Conservation (phyloP, 2,329 filamentous ascomycete species). For the Ascochyta fabae region DNA sequence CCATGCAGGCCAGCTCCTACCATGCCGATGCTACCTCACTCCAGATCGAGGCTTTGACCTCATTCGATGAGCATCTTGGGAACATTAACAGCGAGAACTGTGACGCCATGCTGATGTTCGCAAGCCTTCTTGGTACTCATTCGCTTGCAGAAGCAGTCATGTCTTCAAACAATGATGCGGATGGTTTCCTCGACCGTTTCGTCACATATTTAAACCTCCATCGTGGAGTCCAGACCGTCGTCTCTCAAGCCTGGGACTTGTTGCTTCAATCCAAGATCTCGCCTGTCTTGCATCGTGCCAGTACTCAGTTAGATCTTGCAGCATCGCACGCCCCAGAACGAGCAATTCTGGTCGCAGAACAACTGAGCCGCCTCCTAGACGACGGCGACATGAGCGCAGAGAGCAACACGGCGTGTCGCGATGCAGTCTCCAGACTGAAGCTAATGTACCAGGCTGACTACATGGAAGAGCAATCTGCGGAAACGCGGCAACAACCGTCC, state of each 20-base stretch:
- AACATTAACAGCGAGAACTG: constrained; percentile 20
- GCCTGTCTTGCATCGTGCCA: constrained; percentile 12
- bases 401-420: constrained; percentile 15
- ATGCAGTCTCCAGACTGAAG: constrained; percentile 20
- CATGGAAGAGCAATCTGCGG: not conserved
- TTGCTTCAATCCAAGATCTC: constrained; percentile 21
- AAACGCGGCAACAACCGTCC: not conserved
- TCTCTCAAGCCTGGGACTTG: constrained; percentile 17
- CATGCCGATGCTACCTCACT: constrained; percentile 23
- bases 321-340: constrained; percentile 8
- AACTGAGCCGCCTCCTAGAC: constrained; percentile 20
- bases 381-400: constrained; percentile 9
- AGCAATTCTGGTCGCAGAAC: constrained; percentile 9
- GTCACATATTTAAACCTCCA: constrained; percentile 27
- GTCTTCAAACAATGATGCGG: constrained; percentile 9
- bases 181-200: constrained; percentile 25
- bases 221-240: constrained; percentile 23
- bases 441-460: constrained; percentile 19
- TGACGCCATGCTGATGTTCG: constrained; percentile 23
- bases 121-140: constrained; percentile 22
- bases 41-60: constrained; percentile 22
- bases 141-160: constrained; percentile 25
- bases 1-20: constrained; percentile 16
- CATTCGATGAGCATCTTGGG: constrained; percentile 14
- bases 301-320: constrained; percentile 4